phyloP scores from a whole-genome alignment of 2,329 filamentous ascomycete species.

The Stagonosporopsis chrysanthemi region DNA sequence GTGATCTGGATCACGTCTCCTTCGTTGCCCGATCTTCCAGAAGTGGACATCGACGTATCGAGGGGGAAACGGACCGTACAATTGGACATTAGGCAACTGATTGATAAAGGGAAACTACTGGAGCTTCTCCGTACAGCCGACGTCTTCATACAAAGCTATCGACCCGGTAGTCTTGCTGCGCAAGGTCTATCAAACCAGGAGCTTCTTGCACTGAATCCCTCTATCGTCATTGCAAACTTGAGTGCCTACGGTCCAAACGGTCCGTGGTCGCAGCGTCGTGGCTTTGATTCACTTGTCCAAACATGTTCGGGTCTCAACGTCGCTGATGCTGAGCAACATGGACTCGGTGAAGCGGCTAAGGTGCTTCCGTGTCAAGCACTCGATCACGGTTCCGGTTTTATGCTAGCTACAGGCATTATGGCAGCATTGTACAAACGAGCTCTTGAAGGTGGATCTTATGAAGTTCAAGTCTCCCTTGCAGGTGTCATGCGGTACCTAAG shows the following conservation, averaged over 20 bases:
- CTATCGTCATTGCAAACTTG: slow-evolving; percentile 60
- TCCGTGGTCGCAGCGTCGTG: slow-evolving; percentile 57
- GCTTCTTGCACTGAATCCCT: slow-evolving; percentile 52
- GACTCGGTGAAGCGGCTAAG: slow-evolving; percentile 50
- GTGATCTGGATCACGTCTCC: slow-evolving; percentile 57
- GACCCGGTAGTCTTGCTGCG: slow-evolving; percentile 57
- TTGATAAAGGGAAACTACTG: slow-evolving; percentile 52
- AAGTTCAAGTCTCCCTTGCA: slow-evolving; percentile 64
- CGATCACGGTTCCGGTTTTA: slow-evolving; percentile 64
- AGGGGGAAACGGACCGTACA: slow-evolving; percentile 58
- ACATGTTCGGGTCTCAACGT: slow-evolving; percentile 64
- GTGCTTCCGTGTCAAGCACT: slow-evolving; percentile 63
- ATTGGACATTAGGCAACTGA: slow-evolving; percentile 57
- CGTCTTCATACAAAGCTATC: slow-evolving; percentile 63
- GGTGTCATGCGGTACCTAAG: slow-evolving; percentile 64
- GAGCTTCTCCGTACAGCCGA: slow-evolving; percentile 59
- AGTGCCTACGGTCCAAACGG: slow-evolving; percentile 62
- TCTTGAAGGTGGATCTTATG: slow-evolving; percentile 56
- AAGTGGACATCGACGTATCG: slow-evolving; percentile 53
- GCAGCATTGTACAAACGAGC: slow-evolving; percentile 60
- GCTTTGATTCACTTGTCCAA: slow-evolving; percentile 65
- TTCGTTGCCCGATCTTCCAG: slow-evolving; percentile 52
- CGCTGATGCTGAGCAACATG: slow-evolving; percentile 60
- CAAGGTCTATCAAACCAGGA: slow-evolving; percentile 53
- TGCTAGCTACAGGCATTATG: slow-evolving; percentile 62